Evolutionary conservation across 768 basidiomycete species (phyloP), one percentile per base, ranked within the genome.

Genomic region (Asterophora lycoperdoides): DNA sequence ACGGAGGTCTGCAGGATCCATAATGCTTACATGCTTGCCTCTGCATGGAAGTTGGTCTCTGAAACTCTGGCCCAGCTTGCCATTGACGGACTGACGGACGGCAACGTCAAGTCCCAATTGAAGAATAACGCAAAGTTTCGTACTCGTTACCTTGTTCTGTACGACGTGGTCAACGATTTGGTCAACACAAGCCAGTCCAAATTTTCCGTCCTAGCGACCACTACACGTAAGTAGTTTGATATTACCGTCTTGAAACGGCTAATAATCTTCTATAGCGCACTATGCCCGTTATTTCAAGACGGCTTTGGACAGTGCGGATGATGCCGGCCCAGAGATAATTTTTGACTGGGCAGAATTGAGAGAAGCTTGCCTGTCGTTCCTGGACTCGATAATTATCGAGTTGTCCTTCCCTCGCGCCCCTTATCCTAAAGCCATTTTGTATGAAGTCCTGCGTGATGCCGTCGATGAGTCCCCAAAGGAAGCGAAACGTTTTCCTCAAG

Each of bases 361-460:
- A 56, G 72, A 73, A 26, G 83, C 83, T 17, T 80, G 85, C 56
- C 75, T 76, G 56, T 92, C 90, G 3, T 90, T 89, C 67, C 65
- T 91, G 41, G 89, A 91, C 64, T 89, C 87, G 0, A 86, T 91
- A 49, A 78, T 93, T 52, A 78, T 92, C 50, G 90, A 93, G 60
- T 66, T 93, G 5, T 87, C 84, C 58, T 83, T 92, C 54, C 89
- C 90, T 5, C 68, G 72, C 40, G 81, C 82, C 2, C 70, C 73
- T 0, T 87, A 86, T 64, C 84, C 87, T 4, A 80, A 77, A 60
- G 72, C 75, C 43, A 70, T 90, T 36, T 62, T 93, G 19, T 81
- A 80, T 56, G 74, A 79, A 48, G 75, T 88, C 20, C 72, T 93
- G 20, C 77, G 75, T 44, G 87, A 91, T 36, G 82, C 85, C 8